A percentile compares a stretch with the other conserved stretches of the same genome.
Conservation (phyloP, 129 eudicot species). For the Heracleum sosnowskyi region DNA sequence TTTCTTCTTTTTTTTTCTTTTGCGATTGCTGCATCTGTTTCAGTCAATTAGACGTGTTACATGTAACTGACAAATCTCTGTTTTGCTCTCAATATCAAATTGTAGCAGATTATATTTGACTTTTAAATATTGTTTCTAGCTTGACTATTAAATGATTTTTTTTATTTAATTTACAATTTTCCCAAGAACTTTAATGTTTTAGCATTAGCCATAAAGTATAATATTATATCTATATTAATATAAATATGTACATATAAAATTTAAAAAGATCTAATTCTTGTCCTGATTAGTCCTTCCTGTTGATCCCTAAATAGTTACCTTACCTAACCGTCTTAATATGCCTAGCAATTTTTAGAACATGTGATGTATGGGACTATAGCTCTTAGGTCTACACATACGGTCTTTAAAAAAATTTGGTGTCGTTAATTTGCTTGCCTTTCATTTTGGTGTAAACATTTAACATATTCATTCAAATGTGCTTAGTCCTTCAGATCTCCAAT, state of each 20-base stretch:
- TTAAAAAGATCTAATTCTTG: not conserved
- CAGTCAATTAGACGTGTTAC: not conserved
- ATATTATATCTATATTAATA: too few relatives aligned
- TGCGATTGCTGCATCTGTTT: not conserved
- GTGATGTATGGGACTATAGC: not conserved
- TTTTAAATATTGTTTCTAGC: not conserved
- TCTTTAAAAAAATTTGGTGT: not conserved
- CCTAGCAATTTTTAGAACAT: not conserved
- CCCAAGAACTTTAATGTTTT: not conserved
- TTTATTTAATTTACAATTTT: not conserved
- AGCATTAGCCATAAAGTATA: not conserved
- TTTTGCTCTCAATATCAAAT: not conserved
- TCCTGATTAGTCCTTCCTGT: not conserved
- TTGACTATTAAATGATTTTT: not conserved
- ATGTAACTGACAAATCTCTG: not conserved
- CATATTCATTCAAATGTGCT: not conserved
- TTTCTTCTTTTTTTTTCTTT: too few relatives aligned
- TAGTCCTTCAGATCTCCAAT: not conserved
- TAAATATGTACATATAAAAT: not conserved
- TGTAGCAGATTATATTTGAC: not conserved
- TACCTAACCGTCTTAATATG: not conserved
- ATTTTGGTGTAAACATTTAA: too few relatives aligned
- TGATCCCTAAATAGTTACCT: not conserved
- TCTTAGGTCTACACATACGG: not conserved
- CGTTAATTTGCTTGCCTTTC: not conserved